Conservation (phyloP, 768 basidiomycete species). For the Termitomyces titanicus region DNA sequence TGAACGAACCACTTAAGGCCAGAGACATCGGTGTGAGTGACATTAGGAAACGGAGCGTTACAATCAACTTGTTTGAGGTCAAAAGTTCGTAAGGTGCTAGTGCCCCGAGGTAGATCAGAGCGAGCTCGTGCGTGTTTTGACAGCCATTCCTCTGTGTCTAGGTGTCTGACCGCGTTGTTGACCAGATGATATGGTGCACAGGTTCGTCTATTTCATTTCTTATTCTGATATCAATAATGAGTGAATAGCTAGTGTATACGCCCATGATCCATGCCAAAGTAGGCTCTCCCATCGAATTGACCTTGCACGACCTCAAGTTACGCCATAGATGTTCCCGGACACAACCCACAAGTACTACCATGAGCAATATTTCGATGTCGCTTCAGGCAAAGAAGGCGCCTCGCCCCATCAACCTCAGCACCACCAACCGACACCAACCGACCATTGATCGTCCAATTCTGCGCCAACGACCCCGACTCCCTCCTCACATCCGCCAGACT, state of each 20-base stretch:
- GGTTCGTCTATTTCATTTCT: conserved; percentile 36
- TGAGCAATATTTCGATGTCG: conserved; percentile 63
- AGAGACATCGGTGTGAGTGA: too few relatives aligned
- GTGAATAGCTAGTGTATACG: conserved; percentile 75
- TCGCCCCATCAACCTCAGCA: conserved; percentile 14
- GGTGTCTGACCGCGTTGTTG: too few relatives aligned
- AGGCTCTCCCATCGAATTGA: neutral
- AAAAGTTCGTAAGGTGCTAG: too few relatives aligned
- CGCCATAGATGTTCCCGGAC: conserved; percentile 58
- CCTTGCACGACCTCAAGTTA: neutral
- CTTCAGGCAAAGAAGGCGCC: conserved; percentile 80
- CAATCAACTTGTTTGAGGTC: too few relatives aligned
- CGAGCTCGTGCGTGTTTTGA: too few relatives aligned
- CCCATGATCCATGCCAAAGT: conserved; percentile 98
- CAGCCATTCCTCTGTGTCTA: too few relatives aligned
- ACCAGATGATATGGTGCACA: conserved; percentile 81
- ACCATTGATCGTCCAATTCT: conserved; percentile 91
- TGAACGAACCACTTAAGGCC: too few relatives aligned
- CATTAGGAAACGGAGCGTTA: too few relatives aligned
- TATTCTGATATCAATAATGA: neutral
- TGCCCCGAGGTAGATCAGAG: too few relatives aligned
- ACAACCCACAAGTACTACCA: conserved; percentile 50
- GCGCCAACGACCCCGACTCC: conserved; percentile 81
- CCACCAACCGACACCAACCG: conserved; percentile 52
- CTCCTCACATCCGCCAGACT: conserved; percentile 75